Evolutionary conservation across 1,284 basidiomycete species (phyloP), one percentile per base, ranked within the genome.

Genomic region (Boletus sp.): DNA sequence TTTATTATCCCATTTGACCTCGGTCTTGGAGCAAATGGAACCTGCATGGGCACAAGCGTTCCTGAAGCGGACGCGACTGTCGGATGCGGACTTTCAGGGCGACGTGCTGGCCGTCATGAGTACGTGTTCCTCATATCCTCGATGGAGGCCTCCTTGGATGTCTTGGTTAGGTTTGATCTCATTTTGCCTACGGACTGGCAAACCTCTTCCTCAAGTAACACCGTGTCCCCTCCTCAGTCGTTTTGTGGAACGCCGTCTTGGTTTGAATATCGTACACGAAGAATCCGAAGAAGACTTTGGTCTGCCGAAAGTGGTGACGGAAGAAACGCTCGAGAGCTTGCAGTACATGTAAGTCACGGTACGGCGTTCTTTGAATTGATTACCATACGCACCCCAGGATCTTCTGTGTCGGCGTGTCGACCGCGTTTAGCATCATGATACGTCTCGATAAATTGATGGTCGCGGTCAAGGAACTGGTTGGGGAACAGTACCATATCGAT

Each of bases 131-230:
- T 3, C 10, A 17, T 26, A 37, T 48, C 8, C n/a, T 27, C 19
- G 5, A 20, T 1, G 34, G 25, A 8, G 14, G 4, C 12, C 20
- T 26, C 12, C 10, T n/a, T 20, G 16, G 22, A 44, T 26, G 13
- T 5, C 4, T n/a, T 46, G 25, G 23, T 30, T 41, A 88, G 78
- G 76, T 44, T 74, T 88, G 74, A 78, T 87, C 35, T 81, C 84
- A 0, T 80, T 77, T 0, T 78, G 90, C 2, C 70, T 94, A 26
- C 76, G 84, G n/a, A 85, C 83, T 0, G 91, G 87, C 4, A 72
- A 72, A 12, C 82, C 91, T 0, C 69, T 94, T 16, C 91, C 91
- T 0, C 91, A 94, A 60, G 88, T 94, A 39, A 92, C 89, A 0
- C 88, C 91, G 0, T 87, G 84, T 54, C 91, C 91, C 0, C 72